Conservation (phyloP, 768 basidiomycete genomes). For the Russula lepida region DNA sequence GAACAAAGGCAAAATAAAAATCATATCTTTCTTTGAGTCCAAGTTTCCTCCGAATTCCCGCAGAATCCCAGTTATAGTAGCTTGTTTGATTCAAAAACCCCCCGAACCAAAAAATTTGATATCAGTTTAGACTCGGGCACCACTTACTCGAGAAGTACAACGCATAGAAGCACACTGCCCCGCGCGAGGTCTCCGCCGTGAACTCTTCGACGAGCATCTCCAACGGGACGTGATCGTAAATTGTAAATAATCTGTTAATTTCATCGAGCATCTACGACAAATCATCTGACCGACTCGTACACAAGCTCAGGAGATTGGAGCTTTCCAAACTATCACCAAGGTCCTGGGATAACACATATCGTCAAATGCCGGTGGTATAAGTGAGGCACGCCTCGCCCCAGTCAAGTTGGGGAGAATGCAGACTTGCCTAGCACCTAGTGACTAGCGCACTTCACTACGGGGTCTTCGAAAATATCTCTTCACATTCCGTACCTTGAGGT, state of each 20-base stretch:
- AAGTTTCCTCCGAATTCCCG: neutral
- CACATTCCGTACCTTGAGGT: no score
- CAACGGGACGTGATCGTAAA: constrained; percentile 80
- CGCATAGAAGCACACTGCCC: constrained; percentile 61
- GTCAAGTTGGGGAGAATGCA: constrained; percentile 78
- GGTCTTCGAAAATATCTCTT: constrained; percentile 69
- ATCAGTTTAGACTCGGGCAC: constrained; percentile 10
- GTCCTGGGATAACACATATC: constrained; percentile 44
- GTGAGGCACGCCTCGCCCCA: constrained; percentile 69
- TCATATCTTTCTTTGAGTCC: no score
- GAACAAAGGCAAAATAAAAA: no score
- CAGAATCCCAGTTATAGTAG: neutral
- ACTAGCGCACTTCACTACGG: constrained; percentile 59
- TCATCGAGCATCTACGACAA: neutral
- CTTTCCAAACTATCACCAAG: no score
- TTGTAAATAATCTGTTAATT: constrained; percentile 61
- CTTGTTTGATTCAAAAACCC: neutral
- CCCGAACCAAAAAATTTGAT: no score
- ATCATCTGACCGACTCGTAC: no score
- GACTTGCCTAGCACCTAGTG: constrained; percentile 90
- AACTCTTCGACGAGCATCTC: constrained; percentile 78
- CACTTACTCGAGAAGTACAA: constrained; percentile 32
- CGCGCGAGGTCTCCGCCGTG: constrained; percentile 54
- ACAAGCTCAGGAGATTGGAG: no score
- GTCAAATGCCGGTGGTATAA: constrained; percentile 31